phyloP scores from a whole-genome alignment of 2,329 filamentous ascomycete species.

The Colletotrichum tanaceti region DNA sequence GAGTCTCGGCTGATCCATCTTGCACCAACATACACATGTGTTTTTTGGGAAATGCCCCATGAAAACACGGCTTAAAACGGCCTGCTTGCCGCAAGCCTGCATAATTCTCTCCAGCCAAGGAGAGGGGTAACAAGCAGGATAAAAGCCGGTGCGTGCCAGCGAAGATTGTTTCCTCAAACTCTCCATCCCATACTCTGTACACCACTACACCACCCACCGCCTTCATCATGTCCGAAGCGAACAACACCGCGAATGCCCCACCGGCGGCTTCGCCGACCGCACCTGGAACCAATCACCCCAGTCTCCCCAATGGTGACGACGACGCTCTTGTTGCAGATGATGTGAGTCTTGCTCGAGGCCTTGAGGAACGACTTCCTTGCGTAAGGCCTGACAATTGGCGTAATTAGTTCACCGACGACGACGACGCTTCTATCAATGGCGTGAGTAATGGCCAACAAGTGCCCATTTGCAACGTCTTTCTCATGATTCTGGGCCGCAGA shows the following conservation, averaged over 20 bases:
- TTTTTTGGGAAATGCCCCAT: not conserved
- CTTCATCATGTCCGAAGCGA: not conserved
- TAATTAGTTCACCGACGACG: not conserved
- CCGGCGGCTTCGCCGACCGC: not conserved
- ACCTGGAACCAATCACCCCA: not conserved
- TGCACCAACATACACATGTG: not conserved
- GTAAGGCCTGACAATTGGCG: not conserved
- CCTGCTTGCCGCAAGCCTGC: not conserved
- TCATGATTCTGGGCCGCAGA: not conserved
- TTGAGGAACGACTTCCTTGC: not conserved
- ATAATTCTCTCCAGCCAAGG: not conserved
- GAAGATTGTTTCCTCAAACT: too few relatives aligned
- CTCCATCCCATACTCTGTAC: not conserved
- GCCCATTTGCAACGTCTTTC: not conserved
- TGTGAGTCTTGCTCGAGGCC: not conserved
- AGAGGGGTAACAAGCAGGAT: slow-evolving; percentile 9
- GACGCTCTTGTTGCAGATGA: not conserved
- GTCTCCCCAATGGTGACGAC: not conserved
- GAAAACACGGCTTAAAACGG: not conserved
- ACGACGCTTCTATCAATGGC: not conserved
- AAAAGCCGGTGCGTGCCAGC: not conserved
- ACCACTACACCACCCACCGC: not conserved
- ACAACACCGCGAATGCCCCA: not conserved
- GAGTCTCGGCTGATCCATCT: not conserved
- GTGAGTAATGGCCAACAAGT: not conserved